Base-by-base conservation (phyloP, 192 early-diverging fungal genomes). In the Fimicolochytrium jonesii region DNA sequence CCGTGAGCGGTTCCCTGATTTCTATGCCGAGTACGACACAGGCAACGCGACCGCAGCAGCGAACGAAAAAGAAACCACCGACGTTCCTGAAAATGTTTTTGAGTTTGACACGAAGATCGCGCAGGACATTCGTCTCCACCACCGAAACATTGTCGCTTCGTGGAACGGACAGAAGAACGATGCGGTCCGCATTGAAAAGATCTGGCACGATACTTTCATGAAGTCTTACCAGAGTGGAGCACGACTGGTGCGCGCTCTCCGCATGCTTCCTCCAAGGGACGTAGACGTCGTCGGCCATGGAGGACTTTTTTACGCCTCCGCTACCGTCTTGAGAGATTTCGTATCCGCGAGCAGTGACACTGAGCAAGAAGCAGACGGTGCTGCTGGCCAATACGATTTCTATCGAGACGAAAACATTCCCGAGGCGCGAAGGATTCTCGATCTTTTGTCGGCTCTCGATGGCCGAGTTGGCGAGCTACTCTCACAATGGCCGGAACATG, bases 401-500 rank as follows among this genome's bases (percentile, higher is more conserved):
- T 99, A 99, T 74, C 77, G 84, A 37, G 89, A 92, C 55, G 59
- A 88, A 29, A 87, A 90, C 51, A 68, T 91, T n/a, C 66, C 65
- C 13, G 90, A 99, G 64, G 84, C 89, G 0, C 80, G 79, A 41
- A 77, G 72, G 13, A 69, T 94, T 3, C 67, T 68, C 23, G 78
- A 87, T 5, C 64, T 95, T 11, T 65, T 95, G 2, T 39, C 64
- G 22, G 73, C 71, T 6, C 77, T 93, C 45, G 78, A 86, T 42
- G 61, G 37, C 28, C 84, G 87, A 13, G 59, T 92, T 0, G 28
- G 59, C 15, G 74, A 77, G n/a, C 71, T 97, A 20, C 47, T 93
- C 2, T 70, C 73, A 13, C 80, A 88, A 49, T 99, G 94, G 94
- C 87, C 96, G 0, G 94, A 95, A 29, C 94, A 99, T 59, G 84